These are phyloP conservation scores for Mortierella sp. DNA, from an alignment of 371 early-diverging fungal genomes.

Conservation along the genomic window DNA sequence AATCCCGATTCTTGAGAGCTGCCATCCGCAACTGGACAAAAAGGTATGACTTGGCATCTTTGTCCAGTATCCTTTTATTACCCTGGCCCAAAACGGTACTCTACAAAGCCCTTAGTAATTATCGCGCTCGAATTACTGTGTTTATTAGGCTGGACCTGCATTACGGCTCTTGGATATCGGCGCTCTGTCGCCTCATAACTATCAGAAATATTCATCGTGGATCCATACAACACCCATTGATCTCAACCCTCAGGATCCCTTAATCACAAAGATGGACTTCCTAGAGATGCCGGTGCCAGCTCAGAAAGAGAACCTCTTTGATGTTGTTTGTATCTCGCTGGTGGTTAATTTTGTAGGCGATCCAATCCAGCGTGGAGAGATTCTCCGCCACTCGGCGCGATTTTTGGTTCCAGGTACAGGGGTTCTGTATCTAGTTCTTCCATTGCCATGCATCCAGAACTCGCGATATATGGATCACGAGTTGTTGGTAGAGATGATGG, in stretches of 20 bases:
- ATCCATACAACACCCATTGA: conserved; percentile 84
- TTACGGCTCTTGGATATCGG: conserved; percentile 89
- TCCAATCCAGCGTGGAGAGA: conserved; percentile 78
- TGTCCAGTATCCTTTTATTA: background rate
- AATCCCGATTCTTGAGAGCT: conserved; percentile 62
- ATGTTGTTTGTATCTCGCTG: conserved; percentile 86
- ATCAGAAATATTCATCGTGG: conserved; percentile 75
- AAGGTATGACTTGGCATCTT: conserved; percentile 20
- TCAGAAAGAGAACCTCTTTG: conserved; percentile 61
- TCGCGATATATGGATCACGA: conserved; percentile 89
- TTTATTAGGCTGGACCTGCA: conserved; percentile 26
- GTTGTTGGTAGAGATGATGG: conserved; percentile 71
- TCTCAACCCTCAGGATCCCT: conserved; percentile 84
- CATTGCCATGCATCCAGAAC: conserved; percentile 86
- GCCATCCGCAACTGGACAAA: conserved; percentile 32
- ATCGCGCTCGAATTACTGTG: background rate
- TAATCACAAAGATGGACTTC: conserved; percentile 84
- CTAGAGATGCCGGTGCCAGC: conserved; percentile 71
- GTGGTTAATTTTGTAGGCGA: conserved; percentile 94
- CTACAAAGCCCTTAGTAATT: background rate
- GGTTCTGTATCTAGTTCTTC: conserved; percentile 83
- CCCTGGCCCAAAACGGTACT: background rate
- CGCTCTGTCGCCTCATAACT: conserved; percentile 83
- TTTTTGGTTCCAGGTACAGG: conserved; percentile 64
- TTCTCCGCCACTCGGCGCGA: conserved; percentile 64